Base-by-base conservation (phyloP, 2,329 filamentous ascomycete genomes). In the Epichloe scottii region DNA sequence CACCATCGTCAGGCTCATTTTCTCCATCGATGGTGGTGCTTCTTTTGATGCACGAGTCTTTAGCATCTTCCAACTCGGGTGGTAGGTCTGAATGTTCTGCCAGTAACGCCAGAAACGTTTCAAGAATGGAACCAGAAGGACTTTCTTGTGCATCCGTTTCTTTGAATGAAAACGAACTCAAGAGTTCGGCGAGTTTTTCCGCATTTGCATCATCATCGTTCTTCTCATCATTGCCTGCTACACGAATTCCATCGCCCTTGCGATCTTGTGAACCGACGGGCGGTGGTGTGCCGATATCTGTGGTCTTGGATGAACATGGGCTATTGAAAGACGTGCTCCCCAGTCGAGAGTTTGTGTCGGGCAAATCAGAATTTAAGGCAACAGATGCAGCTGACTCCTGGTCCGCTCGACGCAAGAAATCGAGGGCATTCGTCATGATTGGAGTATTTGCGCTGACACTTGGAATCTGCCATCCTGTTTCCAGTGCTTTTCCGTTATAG, bases 121-220 rank as follows among this genome's bases (percentile, higher is more conserved):
- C 50, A 4, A 54, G 30, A 12, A 54, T 47, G 15, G 46, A 39
- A 19, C 26, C 47, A 11, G 44, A 46, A 39, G 17, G 4, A 43
- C 51, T 8, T 26, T 12, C 49, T 12, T 21, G 19, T 10, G 4
- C 8, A 4, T 38, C 23, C 26, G 5, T 15, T 21, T 54, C 52
- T 14, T 49, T 49, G 17, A 54, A 54, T 6, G 52, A 49, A 23
- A 51, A 54, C 3, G 50, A 52, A 21, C 39, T 4, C 12, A 54
- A 43, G 8, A 54, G 19, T 10, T 43, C 39, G 4, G 50, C 23
- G 44, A 54, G 46, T 40, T 43, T 5, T 11, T 42, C 48, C 12
- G 35, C 44, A 34, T 51, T 46, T 12, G 12, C 19, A 40, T 50
- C 51, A 39, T 53, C 48, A 12, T 17, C 34, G 30, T 3, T 19